A percentile compares a stretch with the other conserved stretches of the same genome.
These are phyloP conservation scores for Closterium sp. DNA, from an alignment of 139 green algal species.

Conservation along the genomic window DNA sequence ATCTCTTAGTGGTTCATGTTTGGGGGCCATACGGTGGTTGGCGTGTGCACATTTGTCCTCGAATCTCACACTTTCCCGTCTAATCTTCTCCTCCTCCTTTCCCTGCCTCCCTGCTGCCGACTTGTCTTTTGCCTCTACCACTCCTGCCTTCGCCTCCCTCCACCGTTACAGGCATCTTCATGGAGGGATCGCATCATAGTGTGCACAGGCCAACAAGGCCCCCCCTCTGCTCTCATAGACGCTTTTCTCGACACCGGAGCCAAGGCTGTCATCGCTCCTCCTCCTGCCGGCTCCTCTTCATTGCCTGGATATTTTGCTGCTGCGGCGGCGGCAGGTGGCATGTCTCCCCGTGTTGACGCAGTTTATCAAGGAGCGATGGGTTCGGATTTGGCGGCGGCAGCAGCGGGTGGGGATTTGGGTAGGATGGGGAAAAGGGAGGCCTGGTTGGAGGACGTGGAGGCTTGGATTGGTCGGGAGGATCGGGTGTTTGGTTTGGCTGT, in stretches of 20 bases:
- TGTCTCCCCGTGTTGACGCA: not conserved
- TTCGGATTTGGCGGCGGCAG: not conserved
- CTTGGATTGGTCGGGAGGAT: not conserved
- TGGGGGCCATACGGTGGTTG: too few relatives aligned
- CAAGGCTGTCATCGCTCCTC: constrained; percentile 17
- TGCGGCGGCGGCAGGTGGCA: not conserved
- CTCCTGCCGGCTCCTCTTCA: not conserved
- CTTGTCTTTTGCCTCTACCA: too few relatives aligned
- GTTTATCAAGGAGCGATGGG: not conserved
- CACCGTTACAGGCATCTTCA: not conserved
- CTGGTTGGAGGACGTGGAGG: not conserved
- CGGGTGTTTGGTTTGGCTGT: not conserved
- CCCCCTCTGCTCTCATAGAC: not conserved
- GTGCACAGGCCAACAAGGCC: not conserved
- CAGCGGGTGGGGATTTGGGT: not conserved
- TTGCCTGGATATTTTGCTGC: not conserved
- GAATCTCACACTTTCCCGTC: too few relatives aligned
- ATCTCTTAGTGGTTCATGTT: too few relatives aligned
- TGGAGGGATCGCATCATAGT: constrained; percentile 24
- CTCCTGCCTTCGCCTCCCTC: too few relatives aligned
- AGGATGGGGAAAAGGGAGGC: not conserved
- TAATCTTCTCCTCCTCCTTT: too few relatives aligned
- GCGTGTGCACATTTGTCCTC: too few relatives aligned
- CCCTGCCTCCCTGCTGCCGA: too few relatives aligned
- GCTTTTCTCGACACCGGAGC: constrained; percentile 28